Percentiles rank a stretch among this genome's conserved stretches.
Evolutionary conservation across 352 stramenopile genomes (phyloP).

Genomic region (Phytophthora pisi): DNA sequence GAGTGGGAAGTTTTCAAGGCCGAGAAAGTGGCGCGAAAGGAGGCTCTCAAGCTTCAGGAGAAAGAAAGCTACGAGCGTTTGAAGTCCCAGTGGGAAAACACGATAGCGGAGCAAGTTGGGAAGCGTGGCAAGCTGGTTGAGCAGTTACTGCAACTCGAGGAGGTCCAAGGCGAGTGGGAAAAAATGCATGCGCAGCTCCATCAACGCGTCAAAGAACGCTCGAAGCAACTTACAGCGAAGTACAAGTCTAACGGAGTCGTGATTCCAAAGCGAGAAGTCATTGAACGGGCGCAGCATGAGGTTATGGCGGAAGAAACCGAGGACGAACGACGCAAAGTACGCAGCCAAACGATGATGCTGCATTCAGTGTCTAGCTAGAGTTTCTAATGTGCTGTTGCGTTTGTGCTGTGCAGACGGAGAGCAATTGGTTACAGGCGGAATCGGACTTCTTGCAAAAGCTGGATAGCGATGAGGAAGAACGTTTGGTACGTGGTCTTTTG

Average conservation of each 20-base stretch:
- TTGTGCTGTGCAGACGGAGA: constrained; percentile 36
- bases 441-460: constrained; percentile 59
- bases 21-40: constrained; percentile 41
- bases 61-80: constrained; percentile 43
- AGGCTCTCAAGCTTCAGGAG: constrained; percentile 47
- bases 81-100: constrained; percentile 50
- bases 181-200: constrained; percentile 47
- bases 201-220: constrained; percentile 33
- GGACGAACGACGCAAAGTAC: constrained; percentile 45
- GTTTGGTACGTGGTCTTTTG: constrained; percentile 34
- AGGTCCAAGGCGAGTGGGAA: constrained; percentile 55
- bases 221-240: constrained; percentile 47
- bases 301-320: constrained; percentile 56
- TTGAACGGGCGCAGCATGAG: constrained; percentile 62
- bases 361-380: neutral
- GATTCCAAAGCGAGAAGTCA: constrained; percentile 49
- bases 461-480: constrained; percentile 50
- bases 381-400: neutral
- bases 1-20: constrained; percentile 66
- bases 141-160: constrained; percentile 59
- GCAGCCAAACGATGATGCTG: neutral
- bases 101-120: constrained; percentile 35
- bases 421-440: constrained; percentile 60
- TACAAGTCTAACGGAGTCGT: constrained; percentile 54
- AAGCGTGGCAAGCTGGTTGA: constrained; percentile 41